phyloP scores from a whole-genome alignment of 1,139 yeast genomes.

The Candida sp. region DNA sequence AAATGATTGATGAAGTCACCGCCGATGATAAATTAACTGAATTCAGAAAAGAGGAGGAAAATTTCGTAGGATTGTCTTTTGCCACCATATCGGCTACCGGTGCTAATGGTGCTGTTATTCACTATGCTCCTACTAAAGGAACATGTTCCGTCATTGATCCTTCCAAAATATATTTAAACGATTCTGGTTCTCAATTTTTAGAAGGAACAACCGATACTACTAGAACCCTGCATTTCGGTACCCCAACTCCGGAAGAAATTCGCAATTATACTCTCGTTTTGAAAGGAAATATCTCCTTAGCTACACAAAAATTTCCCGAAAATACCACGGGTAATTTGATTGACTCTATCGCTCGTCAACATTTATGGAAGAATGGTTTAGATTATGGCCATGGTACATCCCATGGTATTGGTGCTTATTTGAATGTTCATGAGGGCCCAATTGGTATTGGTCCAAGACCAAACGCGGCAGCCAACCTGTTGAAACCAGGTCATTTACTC shows the following conservation, averaged over 20 bases:
- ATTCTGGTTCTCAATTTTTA: slow-evolving; percentile 89
- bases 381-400: slow-evolving; percentile 98
- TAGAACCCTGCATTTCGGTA: slow-evolving; percentile 80
- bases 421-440: slow-evolving; percentile 97
- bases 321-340: slow-evolving; percentile 81
- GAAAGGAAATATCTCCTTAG: slow-evolving; percentile 86
- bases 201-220: slow-evolving; percentile 98
- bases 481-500: slow-evolving; percentile 72
- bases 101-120: slow-evolving; percentile 89
- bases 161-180: slow-evolving; percentile 76
- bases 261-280: slow-evolving; percentile 84
- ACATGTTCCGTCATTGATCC: slow-evolving; percentile 70
- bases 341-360: slow-evolving; percentile 89
- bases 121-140: slow-evolving; percentile 66
- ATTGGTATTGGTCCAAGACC: slow-evolving; percentile 81
- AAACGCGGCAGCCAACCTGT: slow-evolving; percentile 39
- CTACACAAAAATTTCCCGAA: slow-evolving; percentile 77
- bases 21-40: slow-evolving; percentile 71
- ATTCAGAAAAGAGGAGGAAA: slow-evolving; percentile 57
- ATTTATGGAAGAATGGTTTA: slow-evolving; percentile 79
- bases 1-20: slow-evolving; percentile 69
- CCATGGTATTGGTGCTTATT: slow-evolving; percentile 92
- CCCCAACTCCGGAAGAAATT: slow-evolving; percentile 65
- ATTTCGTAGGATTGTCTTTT: slow-evolving; percentile 83
- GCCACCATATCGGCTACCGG: slow-evolving; percentile 94